Evolutionary conservation across 1,139 yeast genomes (phyloP).

Genomic region (Blastobotrys ciferrii): DNA sequence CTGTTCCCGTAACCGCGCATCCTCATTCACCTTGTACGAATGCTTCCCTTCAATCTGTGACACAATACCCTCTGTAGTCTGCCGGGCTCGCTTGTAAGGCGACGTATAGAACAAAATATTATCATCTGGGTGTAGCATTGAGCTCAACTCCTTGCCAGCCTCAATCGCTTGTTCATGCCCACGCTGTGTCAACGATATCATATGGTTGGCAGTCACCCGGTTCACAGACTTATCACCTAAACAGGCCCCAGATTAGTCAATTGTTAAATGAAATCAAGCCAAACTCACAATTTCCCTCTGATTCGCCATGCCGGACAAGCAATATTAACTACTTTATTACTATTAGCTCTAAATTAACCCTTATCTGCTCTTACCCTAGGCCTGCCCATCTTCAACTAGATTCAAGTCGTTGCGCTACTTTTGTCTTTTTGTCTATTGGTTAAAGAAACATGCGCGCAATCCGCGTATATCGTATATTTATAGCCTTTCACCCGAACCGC

Average conservation of each 20-base stretch:
- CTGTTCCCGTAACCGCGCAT: constrained; percentile 88
- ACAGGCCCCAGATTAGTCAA: background rate
- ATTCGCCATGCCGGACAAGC: constrained; percentile 85
- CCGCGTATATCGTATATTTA: no score
- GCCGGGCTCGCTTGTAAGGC: constrained; percentile 78
- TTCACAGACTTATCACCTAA: constrained; percentile 70
- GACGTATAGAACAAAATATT: constrained; percentile 69
- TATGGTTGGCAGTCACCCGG: constrained; percentile 72
- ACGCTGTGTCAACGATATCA: constrained; percentile 61
- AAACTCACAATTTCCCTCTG: constrained; percentile 66
- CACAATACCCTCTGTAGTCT: constrained; percentile 69
- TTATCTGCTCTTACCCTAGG: constrained; percentile 50
- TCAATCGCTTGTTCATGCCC: constrained; percentile 62
- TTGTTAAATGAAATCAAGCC: constrained; percentile 19
- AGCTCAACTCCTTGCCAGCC: constrained; percentile 63
- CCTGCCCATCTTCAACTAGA: constrained; percentile 45
- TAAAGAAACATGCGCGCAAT: background rate
- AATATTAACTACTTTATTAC: constrained; percentile 53
- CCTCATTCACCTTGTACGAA: constrained; percentile 62
- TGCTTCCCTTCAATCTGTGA: constrained; percentile 53
- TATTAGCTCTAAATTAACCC: background rate
- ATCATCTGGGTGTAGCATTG: constrained; percentile 52
- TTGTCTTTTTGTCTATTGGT: background rate
- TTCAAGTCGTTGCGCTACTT: background rate
- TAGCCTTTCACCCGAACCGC: no score